Conservation (phyloP, 768 basidiomycete species). For the Panaeolus cyanescens region DNA sequence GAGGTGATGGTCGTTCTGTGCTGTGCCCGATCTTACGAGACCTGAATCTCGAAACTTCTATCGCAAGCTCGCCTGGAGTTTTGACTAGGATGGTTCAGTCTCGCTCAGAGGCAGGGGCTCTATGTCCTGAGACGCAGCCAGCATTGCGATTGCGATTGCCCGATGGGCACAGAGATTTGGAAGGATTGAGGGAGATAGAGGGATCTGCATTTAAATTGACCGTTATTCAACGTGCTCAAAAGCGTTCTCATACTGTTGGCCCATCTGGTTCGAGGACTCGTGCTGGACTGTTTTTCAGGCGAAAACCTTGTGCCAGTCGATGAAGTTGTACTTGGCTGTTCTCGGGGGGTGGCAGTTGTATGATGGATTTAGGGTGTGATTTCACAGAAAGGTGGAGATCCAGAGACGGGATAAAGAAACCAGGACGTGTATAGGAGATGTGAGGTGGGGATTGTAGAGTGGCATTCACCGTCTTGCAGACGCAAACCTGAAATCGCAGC, state of each 20-base stretch:
- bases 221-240: neutral
- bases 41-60: neutral
- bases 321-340: neutral
- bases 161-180: neutral
- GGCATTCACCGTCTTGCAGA: neutral
- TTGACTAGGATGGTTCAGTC: neutral
- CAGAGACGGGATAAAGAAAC: neutral
- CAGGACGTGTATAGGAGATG: neutral
- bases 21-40: neutral
- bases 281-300: neutral
- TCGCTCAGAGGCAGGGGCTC: neutral
- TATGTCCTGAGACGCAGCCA: neutral
- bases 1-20: neutral
- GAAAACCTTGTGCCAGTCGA: neutral
- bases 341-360: neutral
- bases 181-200: neutral
- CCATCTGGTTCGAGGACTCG: neutral
- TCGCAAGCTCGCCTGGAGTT: neutral
- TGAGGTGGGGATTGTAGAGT: neutral
- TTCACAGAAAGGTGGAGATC: neutral
- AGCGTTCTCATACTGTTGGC: neutral
- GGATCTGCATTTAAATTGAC: neutral
- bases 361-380: neutral
- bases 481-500: neutral
- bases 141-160: neutral